A percentile compares a stretch with the other conserved stretches of the same genome.
Evolutionary conservation across 352 stramenopile species (phyloP).

Genomic region (Globisporangium nagaii): DNA sequence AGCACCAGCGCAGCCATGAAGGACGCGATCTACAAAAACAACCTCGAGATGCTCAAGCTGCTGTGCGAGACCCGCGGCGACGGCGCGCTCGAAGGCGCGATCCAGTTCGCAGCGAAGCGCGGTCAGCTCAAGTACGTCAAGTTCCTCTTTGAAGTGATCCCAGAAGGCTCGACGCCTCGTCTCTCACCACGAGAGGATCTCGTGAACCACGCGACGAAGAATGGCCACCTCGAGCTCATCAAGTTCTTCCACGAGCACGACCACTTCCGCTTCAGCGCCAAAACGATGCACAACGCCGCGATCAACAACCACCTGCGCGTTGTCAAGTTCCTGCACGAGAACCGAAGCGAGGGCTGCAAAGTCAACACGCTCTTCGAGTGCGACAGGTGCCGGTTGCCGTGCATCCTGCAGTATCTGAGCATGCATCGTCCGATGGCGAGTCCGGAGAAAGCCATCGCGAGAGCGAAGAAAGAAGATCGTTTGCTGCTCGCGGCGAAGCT

Average conservation of each 20-base stretch:
- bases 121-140: background rate
- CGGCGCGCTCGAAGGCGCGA: background rate
- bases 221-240: background rate
- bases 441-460: background rate
- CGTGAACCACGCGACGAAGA: background rate
- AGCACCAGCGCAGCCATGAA: background rate
- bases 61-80: background rate
- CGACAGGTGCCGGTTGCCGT: background rate
- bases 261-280: background rate
- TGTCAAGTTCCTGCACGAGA: constrained; percentile 4
- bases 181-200: background rate
- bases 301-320: background rate
- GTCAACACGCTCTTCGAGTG: constrained; percentile 1
- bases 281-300: constrained; percentile 2
- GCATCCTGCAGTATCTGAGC: background rate
- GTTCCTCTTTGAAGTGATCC: background rate
- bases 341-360: constrained; percentile 4
- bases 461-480: background rate
- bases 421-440: background rate
- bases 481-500: background rate
- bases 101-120: background rate
- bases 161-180: background rate
- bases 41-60: background rate
- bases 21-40: background rate
- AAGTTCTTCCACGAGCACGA: constrained; percentile 5